Percentiles rank a stretch among this genome's conserved stretches.
These are phyloP conservation scores for Trichoderma cornu-damae DNA, from an alignment of 2,329 filamentous ascomycete genomes.

Conservation along the genomic window DNA sequence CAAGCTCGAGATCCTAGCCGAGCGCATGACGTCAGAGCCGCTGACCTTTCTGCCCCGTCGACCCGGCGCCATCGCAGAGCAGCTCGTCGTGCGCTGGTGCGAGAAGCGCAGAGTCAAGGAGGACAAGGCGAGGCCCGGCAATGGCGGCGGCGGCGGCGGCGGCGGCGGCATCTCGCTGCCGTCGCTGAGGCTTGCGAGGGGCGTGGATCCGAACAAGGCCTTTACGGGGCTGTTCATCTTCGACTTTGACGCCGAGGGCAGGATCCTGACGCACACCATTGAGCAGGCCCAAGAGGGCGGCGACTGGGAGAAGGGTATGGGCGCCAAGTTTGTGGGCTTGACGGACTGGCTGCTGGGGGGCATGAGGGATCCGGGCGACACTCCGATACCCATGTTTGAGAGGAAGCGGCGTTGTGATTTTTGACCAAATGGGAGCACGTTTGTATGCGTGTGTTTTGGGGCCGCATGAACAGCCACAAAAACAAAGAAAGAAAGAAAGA, in stretches of 20 bases:
- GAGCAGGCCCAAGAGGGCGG: constrained; percentile 83
- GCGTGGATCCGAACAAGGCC: constrained; percentile 58
- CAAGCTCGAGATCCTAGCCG: constrained; percentile 77
- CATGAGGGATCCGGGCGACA: constrained; percentile 41
- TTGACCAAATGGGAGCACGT: background rate
- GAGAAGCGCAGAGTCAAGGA: constrained; percentile 33
- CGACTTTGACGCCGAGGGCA: constrained; percentile 83
- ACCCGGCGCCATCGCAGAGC: constrained; percentile 61
- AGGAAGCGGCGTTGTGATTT: constrained; percentile 23
- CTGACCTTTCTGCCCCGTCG: constrained; percentile 44
- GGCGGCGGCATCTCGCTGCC: constrained; percentile 40
- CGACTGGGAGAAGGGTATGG: constrained; percentile 74
- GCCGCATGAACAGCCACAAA: too few species aligned
- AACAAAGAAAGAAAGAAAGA: background rate
- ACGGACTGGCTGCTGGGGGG: constrained; percentile 93
- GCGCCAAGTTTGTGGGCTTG: constrained; percentile 78
- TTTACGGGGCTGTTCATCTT: constrained; percentile 94
- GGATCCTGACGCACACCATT: constrained; percentile 83
- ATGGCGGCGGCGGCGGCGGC: too few species aligned
- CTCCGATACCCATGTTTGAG: constrained; percentile 36
- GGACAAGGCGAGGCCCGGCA: constrained; percentile 33
- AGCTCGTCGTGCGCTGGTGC: constrained; percentile 87
- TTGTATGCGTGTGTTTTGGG: background rate
- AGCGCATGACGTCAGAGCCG: constrained; percentile 70
- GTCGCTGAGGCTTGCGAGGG: constrained; percentile 34